phyloP scores from a whole-genome alignment of 306 rosid genomes.

The Pyrus communis region DNA sequence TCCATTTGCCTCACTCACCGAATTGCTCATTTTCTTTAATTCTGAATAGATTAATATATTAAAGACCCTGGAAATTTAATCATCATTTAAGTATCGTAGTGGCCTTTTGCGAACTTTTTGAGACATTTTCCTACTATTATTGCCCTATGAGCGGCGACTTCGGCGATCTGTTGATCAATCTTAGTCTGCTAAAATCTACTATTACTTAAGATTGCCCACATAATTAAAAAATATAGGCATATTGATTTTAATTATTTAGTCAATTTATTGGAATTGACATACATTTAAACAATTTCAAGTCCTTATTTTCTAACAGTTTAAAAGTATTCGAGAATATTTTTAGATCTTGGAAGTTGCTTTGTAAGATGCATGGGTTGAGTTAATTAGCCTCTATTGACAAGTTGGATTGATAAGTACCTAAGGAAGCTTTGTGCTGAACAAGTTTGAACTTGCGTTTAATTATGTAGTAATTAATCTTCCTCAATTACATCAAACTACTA shows the following conservation, averaged over 20 bases:
- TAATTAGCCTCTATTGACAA: neutral
- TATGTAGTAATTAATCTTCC: neutral
- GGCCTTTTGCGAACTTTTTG: constrained; percentile 3
- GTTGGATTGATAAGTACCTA: neutral
- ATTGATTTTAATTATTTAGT: neutral
- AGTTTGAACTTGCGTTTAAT: neutral
- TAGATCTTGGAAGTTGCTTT: neutral
- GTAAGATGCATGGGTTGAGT: neutral
- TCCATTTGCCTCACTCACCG: neutral
- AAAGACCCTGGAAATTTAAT: neutral
- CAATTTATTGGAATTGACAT: neutral
- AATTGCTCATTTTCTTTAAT: neutral
- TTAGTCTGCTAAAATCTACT: neutral
- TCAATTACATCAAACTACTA: neutral
- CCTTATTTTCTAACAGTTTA: neutral
- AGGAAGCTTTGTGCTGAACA: neutral
- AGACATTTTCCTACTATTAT: constrained; percentile 4
- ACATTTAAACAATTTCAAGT: neutral
- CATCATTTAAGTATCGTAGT: neutral
- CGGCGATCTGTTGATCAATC: constrained; percentile 2
- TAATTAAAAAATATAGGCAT: neutral
- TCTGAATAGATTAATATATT: neutral
- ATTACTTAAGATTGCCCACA: neutral
- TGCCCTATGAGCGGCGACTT: constrained; percentile 12
- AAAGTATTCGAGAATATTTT: neutral